Conservation (phyloP, 495 filamentous ascomycete genomes). For the Neurospora africana region DNA sequence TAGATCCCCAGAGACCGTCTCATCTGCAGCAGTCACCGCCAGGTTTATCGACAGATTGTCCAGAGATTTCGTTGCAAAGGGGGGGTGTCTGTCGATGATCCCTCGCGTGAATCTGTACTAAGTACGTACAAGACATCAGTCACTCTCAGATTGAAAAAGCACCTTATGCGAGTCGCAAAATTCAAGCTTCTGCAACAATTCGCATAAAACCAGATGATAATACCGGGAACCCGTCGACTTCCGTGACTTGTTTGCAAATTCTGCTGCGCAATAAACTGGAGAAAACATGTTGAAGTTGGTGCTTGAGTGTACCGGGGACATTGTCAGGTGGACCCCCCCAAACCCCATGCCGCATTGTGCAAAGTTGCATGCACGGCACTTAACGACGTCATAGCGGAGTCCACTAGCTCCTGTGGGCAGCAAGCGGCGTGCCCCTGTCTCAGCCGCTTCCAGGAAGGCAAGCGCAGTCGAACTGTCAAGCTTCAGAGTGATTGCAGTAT, state of each 20-base stretch:
- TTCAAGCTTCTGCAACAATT: background rate
- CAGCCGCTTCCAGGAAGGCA: background rate
- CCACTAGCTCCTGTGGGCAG: background rate
- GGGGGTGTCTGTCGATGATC: background rate
- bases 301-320: background rate
- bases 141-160: background rate
- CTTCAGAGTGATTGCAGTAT: background rate
- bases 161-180: background rate
- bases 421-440: background rate
- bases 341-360: background rate
- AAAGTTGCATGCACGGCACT: background rate
- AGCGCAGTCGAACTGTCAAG: background rate
- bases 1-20: constrained; percentile 17
- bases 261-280: background rate
- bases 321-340: background rate
- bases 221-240: background rate
- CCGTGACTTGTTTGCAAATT: background rate
- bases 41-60: background rate
- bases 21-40: constrained; percentile 1
- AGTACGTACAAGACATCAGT: background rate
- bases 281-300: background rate
- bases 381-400: constrained; percentile 6
- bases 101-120: too few species aligned
- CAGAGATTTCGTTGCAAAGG: background rate
- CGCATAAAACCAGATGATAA: background rate